Conservation (phyloP, 495 filamentous ascomycete species). For the Saxophila tyrrhenica region DNA sequence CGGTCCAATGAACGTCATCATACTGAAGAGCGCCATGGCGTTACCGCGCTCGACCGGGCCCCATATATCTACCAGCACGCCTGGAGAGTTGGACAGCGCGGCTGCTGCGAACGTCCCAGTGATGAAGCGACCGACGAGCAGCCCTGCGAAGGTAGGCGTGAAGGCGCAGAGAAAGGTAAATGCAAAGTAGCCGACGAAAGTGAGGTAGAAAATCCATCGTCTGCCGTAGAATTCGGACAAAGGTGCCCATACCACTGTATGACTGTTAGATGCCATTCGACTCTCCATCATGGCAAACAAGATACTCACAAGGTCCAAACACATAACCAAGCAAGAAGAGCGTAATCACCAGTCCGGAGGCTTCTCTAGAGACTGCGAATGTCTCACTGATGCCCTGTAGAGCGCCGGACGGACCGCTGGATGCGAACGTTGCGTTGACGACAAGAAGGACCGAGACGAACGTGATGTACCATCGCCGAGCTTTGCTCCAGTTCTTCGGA, state of each 20-base stretch:
- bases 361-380: slow-evolving; percentile 34
- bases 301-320: slow-evolving; percentile 29
- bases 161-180: slow-evolving; percentile 45
- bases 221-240: slow-evolving; percentile 44
- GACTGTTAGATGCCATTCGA: background rate
- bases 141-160: slow-evolving; percentile 37
- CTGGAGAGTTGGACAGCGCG: slow-evolving; percentile 38
- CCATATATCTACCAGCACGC: slow-evolving; percentile 45
- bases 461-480: slow-evolving; percentile 36
- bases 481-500: slow-evolving; percentile 40
- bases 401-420: slow-evolving; percentile 39
- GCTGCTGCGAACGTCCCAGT: slow-evolving; percentile 42
- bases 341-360: slow-evolving; percentile 39
- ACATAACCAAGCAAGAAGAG: slow-evolving; percentile 44
- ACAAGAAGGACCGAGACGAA: slow-evolving; percentile 36
- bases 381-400: slow-evolving; percentile 35
- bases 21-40: slow-evolving; percentile 34
- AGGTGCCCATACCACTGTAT: slow-evolving; percentile 36
- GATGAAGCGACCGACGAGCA: slow-evolving; percentile 42
- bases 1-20: slow-evolving; percentile 30
- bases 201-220: slow-evolving; percentile 37
- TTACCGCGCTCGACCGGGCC: slow-evolving; percentile 40
- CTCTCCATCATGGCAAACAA: background rate
- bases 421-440: slow-evolving; percentile 44
- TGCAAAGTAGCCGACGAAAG: slow-evolving; percentile 34